phyloP scores from a whole-genome alignment of 192 early-diverging fungal species.

The Jimgerdemannia flammicorona region DNA sequence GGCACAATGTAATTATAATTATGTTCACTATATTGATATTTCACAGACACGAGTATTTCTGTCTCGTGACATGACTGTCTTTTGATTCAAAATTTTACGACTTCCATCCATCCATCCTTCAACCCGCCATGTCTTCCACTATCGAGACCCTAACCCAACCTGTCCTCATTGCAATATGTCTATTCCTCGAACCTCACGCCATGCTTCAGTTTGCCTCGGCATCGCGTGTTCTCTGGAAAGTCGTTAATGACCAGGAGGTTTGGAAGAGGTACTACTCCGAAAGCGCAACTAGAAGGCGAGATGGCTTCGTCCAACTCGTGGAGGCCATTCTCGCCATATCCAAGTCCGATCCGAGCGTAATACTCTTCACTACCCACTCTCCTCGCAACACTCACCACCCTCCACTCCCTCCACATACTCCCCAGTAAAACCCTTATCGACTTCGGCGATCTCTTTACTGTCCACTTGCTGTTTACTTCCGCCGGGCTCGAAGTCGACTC shows the following conservation, averaged over 20 bases:
- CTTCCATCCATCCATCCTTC: background rate
- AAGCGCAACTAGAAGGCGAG: background rate
- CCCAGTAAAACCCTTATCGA: conserved; percentile 45
- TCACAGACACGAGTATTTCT: too few species aligned
- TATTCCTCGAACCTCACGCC: background rate
- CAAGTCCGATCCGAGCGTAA: background rate
- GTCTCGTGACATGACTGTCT: too few species aligned
- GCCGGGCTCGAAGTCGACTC: conserved; percentile 24
- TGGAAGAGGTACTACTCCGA: background rate
- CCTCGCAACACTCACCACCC: background rate
- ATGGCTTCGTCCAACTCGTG: too few species aligned
- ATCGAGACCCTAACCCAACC: background rate
- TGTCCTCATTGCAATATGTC: background rate
- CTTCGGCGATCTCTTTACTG: conserved; percentile 49
- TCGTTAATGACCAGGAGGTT: background rate
- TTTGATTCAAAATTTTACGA: too few species aligned
- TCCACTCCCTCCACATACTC: background rate
- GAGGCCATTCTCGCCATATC: background rate
- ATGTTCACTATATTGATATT: too few species aligned
- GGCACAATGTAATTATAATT: too few species aligned
- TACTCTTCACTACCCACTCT: background rate
- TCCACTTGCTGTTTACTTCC: conserved; percentile 40
- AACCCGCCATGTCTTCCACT: background rate
- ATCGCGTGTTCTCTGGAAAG: background rate
- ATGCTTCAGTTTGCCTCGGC: background rate